Conservation (phyloP, 345 rosid genomes). For the Cardiospermum halicacabum region DNA sequence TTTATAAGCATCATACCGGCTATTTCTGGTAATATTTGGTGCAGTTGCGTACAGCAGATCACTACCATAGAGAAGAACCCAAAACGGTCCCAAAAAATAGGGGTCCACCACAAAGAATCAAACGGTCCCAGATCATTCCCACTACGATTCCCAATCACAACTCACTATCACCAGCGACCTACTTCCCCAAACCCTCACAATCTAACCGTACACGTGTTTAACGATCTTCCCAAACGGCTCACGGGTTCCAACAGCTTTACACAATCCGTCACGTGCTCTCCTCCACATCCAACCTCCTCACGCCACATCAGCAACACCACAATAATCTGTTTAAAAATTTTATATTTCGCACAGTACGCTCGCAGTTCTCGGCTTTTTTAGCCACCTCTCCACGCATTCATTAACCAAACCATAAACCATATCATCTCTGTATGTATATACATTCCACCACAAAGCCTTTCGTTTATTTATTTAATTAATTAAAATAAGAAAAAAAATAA, state of each 20-base stretch:
- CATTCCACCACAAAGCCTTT: neutral
- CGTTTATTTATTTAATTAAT: neutral
- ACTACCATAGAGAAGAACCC: neutral
- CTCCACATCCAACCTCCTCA: neutral
- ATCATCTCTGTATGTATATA: too few species aligned
- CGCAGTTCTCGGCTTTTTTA: too few species aligned
- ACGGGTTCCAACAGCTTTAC: neutral
- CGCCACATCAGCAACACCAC: neutral
- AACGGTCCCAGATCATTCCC: neutral
- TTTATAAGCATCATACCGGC: neutral
- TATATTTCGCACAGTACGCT: too few species aligned
- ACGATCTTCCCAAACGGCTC: neutral
- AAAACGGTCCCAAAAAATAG: neutral
- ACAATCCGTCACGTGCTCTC: neutral
- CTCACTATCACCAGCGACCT: neutral
- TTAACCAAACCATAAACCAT: too few species aligned
- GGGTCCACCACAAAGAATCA: neutral
- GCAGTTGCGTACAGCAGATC: neutral
- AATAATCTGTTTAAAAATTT: too few species aligned
- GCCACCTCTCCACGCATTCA: too few species aligned
- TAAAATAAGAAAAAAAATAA: too few species aligned
- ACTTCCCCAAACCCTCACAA: neutral
- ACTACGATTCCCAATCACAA: neutral
- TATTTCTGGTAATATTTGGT: neutral
- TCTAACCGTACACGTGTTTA: conserved; percentile 14